Evolutionary conservation across 164 flowering plant genomes (phyloP), one percentile per base, ranked within the genome.

Genomic region (Vitis labrusca): DNA sequence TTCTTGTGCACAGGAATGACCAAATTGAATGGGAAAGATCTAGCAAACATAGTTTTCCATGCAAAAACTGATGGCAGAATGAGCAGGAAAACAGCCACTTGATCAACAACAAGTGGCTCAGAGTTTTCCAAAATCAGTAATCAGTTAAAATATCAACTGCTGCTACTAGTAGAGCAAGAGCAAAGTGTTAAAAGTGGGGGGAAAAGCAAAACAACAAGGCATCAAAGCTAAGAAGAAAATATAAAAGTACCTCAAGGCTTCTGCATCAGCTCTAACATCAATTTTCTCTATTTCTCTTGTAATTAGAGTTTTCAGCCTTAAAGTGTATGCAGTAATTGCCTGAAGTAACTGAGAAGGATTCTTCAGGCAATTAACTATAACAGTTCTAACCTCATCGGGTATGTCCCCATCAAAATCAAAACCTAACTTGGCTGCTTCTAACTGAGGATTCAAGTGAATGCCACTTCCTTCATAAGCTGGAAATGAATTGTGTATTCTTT

Each of bases 231-330:
- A 60, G 1, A n/a, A 52, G 49, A 53, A 54, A 64, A 8, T 15
- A 54, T 15, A 11, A 70, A 32, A 23, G 16, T 66, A 96, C 99
- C 99, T 93, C 65, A 96, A 81, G 57, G 85, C 82, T 85, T 93
- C 98, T 63, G 99, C 95, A 85, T 96, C 99, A 73, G 93, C 95
- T 82, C 89, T 87, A 65, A 88, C 88, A 76, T 96, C 98, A 84
- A 90, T 84, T 80, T 88, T 89, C 76, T 92, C 99, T 23, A 83
- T 87, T 81, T 96, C 98, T 79, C 87, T 86, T 50, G 83, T 78
- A 60, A 96, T 83, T 59, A 89, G 52, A 68, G 89, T 78, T 76
- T 86, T 89, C 80, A 96, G 69, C 67, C 95, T 76, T 74, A 77
- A 77, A 12, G 95, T 86, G 79, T 92, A 88, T n/a, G 87, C 66